Percentiles rank a stretch among this genome's conserved stretches.
phyloP scores from a whole-genome alignment of 176 grass and related monocot genomes.

The Olyra latifolia region DNA sequence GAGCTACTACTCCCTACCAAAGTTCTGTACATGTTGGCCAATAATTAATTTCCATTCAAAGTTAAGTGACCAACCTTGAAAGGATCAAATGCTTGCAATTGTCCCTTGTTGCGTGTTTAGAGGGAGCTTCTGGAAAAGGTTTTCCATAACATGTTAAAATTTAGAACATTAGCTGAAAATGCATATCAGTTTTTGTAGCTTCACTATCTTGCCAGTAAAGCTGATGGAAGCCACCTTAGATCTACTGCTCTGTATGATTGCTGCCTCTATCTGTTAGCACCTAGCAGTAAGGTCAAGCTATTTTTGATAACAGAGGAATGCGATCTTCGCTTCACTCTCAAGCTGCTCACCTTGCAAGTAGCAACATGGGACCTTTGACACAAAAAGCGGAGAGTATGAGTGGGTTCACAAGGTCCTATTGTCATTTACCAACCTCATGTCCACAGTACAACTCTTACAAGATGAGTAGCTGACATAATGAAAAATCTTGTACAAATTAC shows the following conservation, averaged over 20 bases:
- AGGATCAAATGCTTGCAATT: not conserved
- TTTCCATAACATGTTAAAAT: not conserved
- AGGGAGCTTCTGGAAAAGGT: too few species aligned
- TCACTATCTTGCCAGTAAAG: not conserved
- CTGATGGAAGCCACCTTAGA: not conserved
- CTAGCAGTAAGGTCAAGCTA: conserved; percentile 12
- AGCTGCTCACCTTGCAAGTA: conserved; percentile 76
- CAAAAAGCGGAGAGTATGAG: conserved; percentile 82
- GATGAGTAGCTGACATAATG: not conserved
- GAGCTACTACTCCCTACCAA: not conserved
- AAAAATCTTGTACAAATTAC: conserved; percentile 13
- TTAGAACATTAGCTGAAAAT: not conserved
- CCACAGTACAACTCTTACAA: not conserved
- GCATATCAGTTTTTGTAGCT: not conserved
- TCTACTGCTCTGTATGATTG: not conserved
- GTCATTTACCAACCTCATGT: conserved; percentile 10
- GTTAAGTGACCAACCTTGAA: not conserved
- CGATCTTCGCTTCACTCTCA: conserved; percentile 80
- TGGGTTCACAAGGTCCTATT: conserved; percentile 91
- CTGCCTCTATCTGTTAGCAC: not conserved
- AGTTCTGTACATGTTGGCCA: conserved; percentile 1
- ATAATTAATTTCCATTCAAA: not conserved
- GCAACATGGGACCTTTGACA: conserved; percentile 92
- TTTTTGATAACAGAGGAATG: conserved; percentile 68
- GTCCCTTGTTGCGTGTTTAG: not conserved